phyloP scores from a whole-genome alignment of 208 protist genomes.

The Porcisia hertigi region DNA sequence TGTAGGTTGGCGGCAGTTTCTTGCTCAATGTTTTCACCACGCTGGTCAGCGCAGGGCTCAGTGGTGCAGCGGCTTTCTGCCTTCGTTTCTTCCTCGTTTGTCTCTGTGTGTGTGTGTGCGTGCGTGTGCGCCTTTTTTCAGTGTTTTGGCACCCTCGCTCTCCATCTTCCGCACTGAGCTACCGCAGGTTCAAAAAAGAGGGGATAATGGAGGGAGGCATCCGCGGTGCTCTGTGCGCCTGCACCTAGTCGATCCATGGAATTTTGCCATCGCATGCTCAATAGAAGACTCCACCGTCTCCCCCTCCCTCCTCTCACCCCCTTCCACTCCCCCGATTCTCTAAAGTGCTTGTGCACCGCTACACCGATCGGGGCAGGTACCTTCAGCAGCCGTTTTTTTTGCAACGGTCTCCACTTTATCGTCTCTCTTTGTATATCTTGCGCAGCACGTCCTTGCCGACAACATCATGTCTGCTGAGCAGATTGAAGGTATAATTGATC shows the following conservation, averaged over 20 bases:
- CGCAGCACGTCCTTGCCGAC: background rate
- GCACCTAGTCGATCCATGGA: background rate
- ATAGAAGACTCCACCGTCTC: background rate
- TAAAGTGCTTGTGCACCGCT: background rate
- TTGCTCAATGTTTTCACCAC: background rate
- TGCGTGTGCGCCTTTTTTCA: background rate
- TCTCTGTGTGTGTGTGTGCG: background rate
- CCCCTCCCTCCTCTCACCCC: background rate
- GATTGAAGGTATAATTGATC: conserved; percentile 79
- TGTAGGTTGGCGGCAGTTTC: background rate
- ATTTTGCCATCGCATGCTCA: background rate
- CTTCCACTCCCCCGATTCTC: background rate
- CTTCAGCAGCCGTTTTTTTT: background rate
- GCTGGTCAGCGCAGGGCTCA: background rate
- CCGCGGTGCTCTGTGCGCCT: background rate
- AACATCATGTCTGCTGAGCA: conserved; percentile 44
- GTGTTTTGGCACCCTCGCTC: background rate
- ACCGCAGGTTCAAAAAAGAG: background rate
- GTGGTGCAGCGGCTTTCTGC: background rate
- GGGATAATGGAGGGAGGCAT: background rate
- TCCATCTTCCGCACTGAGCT: background rate
- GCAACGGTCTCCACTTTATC: background rate
- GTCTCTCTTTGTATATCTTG: background rate
- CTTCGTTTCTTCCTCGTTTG: background rate
- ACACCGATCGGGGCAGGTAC: background rate